Percentiles rank a stretch among this genome's conserved stretches.
Conservation (phyloP, 2,329 filamentous ascomycete species). For the Knufia petricola region DNA sequence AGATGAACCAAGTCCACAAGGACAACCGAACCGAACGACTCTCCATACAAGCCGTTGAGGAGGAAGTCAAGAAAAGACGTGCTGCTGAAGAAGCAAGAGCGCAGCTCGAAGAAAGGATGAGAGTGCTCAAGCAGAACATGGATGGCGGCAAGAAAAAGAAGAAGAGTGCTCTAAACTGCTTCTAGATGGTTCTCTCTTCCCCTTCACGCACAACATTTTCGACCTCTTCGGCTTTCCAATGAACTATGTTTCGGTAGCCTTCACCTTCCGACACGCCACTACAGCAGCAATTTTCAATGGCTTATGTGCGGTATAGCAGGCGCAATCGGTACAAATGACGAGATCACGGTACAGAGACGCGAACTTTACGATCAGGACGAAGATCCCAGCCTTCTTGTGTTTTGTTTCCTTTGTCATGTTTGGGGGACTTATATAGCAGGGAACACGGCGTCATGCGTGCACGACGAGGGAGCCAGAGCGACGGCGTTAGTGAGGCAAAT, state of each 20-base stretch:
- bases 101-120: conserved; percentile 90
- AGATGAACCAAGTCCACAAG: conserved; percentile 44
- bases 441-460: no score
- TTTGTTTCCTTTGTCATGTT: neutral
- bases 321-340: neutral
- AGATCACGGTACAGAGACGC: neutral
- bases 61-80: conserved; percentile 85
- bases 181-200: no score
- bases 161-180: conserved; percentile 92
- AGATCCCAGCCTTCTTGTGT: neutral
- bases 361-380: neutral
- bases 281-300: neutral
- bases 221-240: neutral
- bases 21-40: conserved; percentile 51
- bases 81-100: conserved; percentile 82
- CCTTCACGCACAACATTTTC: no score
- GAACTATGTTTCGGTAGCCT: neutral
- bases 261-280: no score
- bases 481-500: neutral
- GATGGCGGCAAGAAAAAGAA: conserved; percentile 69
- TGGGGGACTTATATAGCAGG: no score
- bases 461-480: no score
- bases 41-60: conserved; percentile 81
- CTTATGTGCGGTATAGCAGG: neutral
- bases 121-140: conserved; percentile 55